Evolutionary conservation across 108 stramenopile genomes (phyloP).

Genomic region (Nitzschia sp.): DNA sequence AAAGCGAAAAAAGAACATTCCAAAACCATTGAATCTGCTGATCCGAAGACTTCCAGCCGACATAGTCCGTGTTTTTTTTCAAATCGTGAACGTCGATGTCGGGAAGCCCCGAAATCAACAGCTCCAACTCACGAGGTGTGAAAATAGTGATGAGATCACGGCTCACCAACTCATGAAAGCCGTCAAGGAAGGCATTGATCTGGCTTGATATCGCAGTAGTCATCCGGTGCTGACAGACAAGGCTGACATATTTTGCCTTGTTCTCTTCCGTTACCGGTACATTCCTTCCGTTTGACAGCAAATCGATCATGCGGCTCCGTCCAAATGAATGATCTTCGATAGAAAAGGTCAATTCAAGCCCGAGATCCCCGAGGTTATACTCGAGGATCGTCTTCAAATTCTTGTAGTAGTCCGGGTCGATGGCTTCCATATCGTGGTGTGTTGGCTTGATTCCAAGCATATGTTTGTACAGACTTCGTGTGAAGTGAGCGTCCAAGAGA

Average conservation of each 20-base stretch:
- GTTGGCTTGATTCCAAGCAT: slow-evolving; percentile 93
- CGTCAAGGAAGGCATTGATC: slow-evolving; percentile 93
- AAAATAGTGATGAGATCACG: slow-evolving; percentile 93
- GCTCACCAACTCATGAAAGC: slow-evolving; percentile 97
- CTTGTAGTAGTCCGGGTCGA: slow-evolving; percentile 98
- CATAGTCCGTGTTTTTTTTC: slow-evolving; percentile 93
- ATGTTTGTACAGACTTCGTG: slow-evolving; percentile 98
- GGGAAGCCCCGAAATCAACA: slow-evolving; percentile 96
- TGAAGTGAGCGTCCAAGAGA: slow-evolving; percentile 97
- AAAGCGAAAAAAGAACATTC: slow-evolving; percentile 87
- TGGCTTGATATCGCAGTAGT: slow-evolving; percentile 93
- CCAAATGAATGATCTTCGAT: slow-evolving; percentile 88
- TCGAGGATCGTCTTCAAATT: slow-evolving; percentile 92
- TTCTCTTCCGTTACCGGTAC: slow-evolving; percentile 92
- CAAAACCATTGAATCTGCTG: slow-evolving; percentile 96
- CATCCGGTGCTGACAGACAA: slow-evolving; percentile 95
- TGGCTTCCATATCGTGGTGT: slow-evolving; percentile 97
- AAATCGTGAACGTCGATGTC: slow-evolving; percentile 93
- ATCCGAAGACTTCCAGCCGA: slow-evolving; percentile 86
- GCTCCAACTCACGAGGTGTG: slow-evolving; percentile 93
- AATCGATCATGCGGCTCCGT: slow-evolving; percentile 78
- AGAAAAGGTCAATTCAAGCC: slow-evolving; percentile 92
- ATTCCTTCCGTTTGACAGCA: slow-evolving; percentile 91
- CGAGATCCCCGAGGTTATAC: slow-evolving; percentile 91
- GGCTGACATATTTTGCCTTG: slow-evolving; percentile 92